Percentiles rank a stretch among this genome's conserved stretches.
phyloP scores from a whole-genome alignment of 805 yeast genomes.

The Myxozyma lipomycoides region DNA sequence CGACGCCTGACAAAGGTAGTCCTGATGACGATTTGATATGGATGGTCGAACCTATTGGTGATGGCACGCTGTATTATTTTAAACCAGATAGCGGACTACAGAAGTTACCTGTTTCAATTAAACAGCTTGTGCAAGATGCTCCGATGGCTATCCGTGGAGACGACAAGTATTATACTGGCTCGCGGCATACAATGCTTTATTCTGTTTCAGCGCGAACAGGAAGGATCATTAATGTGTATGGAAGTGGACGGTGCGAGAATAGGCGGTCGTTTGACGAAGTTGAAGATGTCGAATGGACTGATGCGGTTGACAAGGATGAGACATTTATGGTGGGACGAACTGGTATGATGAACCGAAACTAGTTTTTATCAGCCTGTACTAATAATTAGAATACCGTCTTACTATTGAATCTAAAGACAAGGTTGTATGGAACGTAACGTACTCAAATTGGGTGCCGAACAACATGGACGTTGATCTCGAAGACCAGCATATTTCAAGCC shows the following conservation, averaged over 20 bases:
- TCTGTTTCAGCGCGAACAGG: conserved; percentile 74
- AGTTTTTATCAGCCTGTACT: conserved; percentile 20
- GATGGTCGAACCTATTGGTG: conserved; percentile 88
- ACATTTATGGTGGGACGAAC: conserved; percentile 20
- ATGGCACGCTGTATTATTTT: conserved; percentile 79
- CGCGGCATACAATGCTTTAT: conserved; percentile 68
- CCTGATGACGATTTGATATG: conserved; percentile 49
- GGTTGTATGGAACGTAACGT: conserved; percentile 79
- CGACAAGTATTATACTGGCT: conserved; percentile 80
- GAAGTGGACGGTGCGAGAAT: conserved; percentile 44
- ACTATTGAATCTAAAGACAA: conserved; percentile 69
- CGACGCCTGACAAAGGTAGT: conserved; percentile 28
- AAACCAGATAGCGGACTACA: conserved; percentile 70
- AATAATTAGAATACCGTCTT: conserved; percentile 36
- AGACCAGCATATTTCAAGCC: conserved; percentile 41
- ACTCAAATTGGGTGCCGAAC: conserved; percentile 89
- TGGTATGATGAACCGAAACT: conserved; percentile 5
- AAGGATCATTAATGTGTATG: conserved; percentile 64
- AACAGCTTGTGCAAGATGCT: conserved; percentile 70
- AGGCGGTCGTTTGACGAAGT: conserved; percentile 10
- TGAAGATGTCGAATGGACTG: conserved; percentile 21
- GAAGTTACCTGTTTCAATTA: conserved; percentile 71
- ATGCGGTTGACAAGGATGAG: conserved; percentile 11
- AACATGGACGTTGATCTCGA: conserved; percentile 61
- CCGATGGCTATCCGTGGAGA: conserved; percentile 77